Conservation (phyloP, 2,329 filamentous ascomycete species). For the Cercospora canescens region DNA sequence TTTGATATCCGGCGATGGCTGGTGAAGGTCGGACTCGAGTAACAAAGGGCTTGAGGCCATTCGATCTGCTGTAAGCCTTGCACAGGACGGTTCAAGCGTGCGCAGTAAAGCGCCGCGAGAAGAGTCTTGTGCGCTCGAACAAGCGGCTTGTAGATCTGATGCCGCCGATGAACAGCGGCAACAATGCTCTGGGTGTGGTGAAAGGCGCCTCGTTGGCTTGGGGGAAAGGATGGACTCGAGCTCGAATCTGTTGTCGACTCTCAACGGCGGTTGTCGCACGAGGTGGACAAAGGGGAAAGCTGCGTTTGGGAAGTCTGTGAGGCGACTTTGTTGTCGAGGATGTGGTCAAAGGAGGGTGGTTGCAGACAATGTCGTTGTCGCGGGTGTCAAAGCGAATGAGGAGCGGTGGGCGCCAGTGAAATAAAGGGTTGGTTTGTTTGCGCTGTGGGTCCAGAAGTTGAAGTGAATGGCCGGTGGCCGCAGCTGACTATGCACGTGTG, state of each 20-base stretch:
- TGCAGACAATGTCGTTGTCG: neutral
- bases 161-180: constrained; percentile 16
- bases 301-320: neutral
- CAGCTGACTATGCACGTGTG: neutral
- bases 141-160: constrained; percentile 1
- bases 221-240: neutral
- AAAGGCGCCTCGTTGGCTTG: constrained; percentile 10
- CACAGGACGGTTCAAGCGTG: constrained; percentile 13
- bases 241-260: neutral
- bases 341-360: neutral
- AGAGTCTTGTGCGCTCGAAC: constrained; percentile 13
- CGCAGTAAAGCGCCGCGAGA: constrained; percentile 11
- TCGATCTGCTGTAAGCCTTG: constrained; percentile 4
- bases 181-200: neutral
- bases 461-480: neutral
- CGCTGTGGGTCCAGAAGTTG: neutral
- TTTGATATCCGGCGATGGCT: neutral
- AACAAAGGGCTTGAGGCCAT: neutral
- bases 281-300: neutral
- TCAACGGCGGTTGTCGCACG: neutral
- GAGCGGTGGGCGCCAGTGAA: neutral
- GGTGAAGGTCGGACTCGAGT: neutral
- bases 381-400: neutral
- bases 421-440: neutral
- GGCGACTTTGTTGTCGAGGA: neutral